phyloP scores from a whole-genome alignment of 768 basidiomycete species.

The Rhizopogon rudus region DNA sequence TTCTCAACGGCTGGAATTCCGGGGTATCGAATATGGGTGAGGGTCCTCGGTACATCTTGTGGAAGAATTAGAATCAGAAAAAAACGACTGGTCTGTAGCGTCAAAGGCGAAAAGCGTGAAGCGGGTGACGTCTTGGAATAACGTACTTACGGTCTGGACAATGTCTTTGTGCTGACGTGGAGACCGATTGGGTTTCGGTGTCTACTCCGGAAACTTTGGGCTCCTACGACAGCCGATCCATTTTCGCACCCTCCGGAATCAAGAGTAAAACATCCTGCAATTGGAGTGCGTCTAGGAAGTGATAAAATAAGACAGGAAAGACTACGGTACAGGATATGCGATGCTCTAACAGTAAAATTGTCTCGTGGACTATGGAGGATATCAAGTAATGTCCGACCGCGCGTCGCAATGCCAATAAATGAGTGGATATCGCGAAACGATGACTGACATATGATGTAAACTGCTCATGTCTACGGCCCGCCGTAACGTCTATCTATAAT shows the following conservation, averaged over 20 bases:
- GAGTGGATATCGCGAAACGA: conserved; percentile 51
- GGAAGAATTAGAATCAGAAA: conserved; percentile 9
- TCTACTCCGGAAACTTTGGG: too few relatives aligned
- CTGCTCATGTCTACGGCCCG: conserved; percentile 46
- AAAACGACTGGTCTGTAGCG: conserved; percentile 7
- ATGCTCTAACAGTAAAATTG: conserved; percentile 62
- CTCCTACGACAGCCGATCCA: conserved; percentile 3
- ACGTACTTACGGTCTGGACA: neutral
- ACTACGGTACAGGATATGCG: conserved; percentile 48
- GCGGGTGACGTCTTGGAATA: conserved; percentile 12
- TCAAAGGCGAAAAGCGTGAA: conserved; percentile 12
- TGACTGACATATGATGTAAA: conserved; percentile 37
- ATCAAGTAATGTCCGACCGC: conserved; percentile 43
- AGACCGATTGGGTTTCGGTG: conserved; percentile 1
- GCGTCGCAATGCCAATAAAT: conserved; percentile 41
- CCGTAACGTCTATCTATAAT: conserved; percentile 40
- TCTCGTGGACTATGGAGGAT: conserved; percentile 47
- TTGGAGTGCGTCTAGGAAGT: conserved; percentile 7
- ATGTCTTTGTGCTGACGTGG: conserved; percentile 24
- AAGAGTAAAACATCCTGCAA: conserved; percentile 5
- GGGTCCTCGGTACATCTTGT: conserved; percentile 47
- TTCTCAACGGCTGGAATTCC: conserved; percentile 56
- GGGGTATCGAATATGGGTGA: conserved; percentile 62
- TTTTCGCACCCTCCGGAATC: conserved; percentile 5
- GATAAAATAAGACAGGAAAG: conserved; percentile 22